These are phyloP conservation scores for Vanrija humicola DNA, from an alignment of 1,284 basidiomycete genomes.

Conservation along the genomic window DNA sequence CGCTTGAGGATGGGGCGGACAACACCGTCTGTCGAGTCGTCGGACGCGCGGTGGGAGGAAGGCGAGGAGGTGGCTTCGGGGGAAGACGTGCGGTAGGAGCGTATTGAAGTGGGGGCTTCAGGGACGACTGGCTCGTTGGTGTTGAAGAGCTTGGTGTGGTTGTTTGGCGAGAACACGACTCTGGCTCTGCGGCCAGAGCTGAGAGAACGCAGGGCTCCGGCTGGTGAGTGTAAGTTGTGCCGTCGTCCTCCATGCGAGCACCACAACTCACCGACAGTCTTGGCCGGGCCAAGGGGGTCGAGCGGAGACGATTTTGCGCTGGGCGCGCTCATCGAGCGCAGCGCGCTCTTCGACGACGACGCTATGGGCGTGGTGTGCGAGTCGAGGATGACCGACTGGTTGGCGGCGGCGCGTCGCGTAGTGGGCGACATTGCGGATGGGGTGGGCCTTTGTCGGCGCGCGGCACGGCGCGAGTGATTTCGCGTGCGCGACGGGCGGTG, in stretches of 20 bases:
- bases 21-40: not conserved
- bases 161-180: slow-evolving; percentile 36
- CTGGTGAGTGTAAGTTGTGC: not conserved
- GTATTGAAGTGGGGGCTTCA: slow-evolving; percentile 2
- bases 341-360: not conserved
- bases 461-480: too few relatives aligned
- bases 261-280: slow-evolving; percentile 1
- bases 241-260: not conserved
- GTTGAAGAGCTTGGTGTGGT: slow-evolving; percentile 37
- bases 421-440: not conserved
- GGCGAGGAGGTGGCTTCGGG: slow-evolving; percentile 1
- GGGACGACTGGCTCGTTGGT: slow-evolving; percentile 31
- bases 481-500: too few relatives aligned
- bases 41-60: not conserved
- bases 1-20: slow-evolving; percentile 35
- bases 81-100: slow-evolving; percentile 1
- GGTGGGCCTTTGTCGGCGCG: not conserved
- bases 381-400: not conserved
- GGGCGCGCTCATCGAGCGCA: not conserved
- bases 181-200: too few relatives aligned
- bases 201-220: not conserved
- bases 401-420: not conserved
- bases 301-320: not conserved
- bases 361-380: not conserved
- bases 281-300: not conserved